Conservation (phyloP, 2,329 filamentous ascomycete species). For the Westerdykella ornata region DNA sequence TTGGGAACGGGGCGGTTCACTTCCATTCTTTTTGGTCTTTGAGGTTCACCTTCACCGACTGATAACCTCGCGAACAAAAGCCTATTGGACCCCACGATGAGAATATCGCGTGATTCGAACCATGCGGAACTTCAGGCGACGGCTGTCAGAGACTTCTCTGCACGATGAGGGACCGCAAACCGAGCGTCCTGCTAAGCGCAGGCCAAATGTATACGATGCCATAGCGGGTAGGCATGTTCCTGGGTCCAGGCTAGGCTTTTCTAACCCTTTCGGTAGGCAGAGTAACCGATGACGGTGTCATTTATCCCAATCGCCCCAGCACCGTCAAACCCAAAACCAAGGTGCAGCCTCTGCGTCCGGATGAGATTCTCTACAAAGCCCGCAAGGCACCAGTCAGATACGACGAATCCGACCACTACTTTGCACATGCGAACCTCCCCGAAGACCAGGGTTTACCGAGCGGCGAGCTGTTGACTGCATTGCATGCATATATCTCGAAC, state of each 20-base stretch:
- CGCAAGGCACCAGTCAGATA: conserved; percentile 60
- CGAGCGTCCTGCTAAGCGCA: conserved; percentile 24
- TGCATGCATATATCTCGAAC: conserved; percentile 62
- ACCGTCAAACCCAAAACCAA: conserved; percentile 24
- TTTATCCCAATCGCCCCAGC: conserved; percentile 27
- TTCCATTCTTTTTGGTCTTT: no score
- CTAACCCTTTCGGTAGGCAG: conserved; percentile 35
- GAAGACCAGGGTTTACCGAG: conserved; percentile 53
- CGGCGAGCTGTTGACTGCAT: conserved; percentile 60
- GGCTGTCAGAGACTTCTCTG: conserved; percentile 9
- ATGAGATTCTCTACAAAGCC: conserved; percentile 64
- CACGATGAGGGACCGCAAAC: conserved; percentile 7
- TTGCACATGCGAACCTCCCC: conserved; percentile 54
- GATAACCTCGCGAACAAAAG: no score
- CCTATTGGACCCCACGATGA: not conserved
- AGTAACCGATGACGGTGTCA: conserved; percentile 42
- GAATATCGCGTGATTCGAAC: not conserved
- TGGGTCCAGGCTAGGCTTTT: not conserved
- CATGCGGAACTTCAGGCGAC: conserved; percentile 5
- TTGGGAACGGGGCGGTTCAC: no score
- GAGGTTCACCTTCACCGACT: not conserved
- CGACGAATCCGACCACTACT: conserved; percentile 66
- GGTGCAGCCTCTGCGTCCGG: conserved; percentile 51
- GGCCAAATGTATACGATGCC: conserved; percentile 62
- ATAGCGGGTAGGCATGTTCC: conserved; percentile 53